Evolutionary conservation across 352 stramenopile species (phyloP).

Genomic region (Phytophthora pinifolia): DNA sequence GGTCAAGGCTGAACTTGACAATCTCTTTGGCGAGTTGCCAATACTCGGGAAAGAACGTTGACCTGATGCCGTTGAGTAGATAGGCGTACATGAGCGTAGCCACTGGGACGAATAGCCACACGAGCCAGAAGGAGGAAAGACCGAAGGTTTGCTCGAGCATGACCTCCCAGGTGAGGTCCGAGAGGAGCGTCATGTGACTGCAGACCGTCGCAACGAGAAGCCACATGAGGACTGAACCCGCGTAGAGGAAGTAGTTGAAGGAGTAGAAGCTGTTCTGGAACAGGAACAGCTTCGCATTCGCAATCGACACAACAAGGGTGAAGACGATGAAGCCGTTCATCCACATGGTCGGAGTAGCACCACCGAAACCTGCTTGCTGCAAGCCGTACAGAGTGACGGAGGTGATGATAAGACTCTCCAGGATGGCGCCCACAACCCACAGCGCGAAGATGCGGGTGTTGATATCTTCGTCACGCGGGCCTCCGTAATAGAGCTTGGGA

Average conservation of each 20-base stretch:
- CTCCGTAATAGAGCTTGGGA: conserved; percentile 66
- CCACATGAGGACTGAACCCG: conserved; percentile 65
- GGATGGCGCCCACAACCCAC: conserved; percentile 69
- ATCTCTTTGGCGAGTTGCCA: conserved; percentile 80
- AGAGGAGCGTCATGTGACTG: conserved; percentile 48
- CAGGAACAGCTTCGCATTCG: conserved; percentile 79
- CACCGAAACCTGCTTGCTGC: conserved; percentile 37
- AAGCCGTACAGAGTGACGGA: conserved; percentile 51
- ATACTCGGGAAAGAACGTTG: conserved; percentile 71
- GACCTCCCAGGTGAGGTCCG: conserved; percentile 70
- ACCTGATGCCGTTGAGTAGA: conserved; percentile 53
- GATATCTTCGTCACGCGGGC: conserved; percentile 64
- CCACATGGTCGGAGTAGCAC: conserved; percentile 64
- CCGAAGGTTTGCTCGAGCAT: conserved; percentile 71
- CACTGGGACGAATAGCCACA: conserved; percentile 57
- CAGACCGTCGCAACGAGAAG: conserved; percentile 59
- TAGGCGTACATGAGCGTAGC: conserved; percentile 53
- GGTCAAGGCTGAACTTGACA: conserved; percentile 63
- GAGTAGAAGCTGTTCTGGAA: conserved; percentile 76
- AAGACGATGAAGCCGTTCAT: conserved; percentile 80
- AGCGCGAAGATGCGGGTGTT: conserved; percentile 64
- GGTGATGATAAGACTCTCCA: conserved; percentile 76
- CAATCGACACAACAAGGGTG: conserved; percentile 71
- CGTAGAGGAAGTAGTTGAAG: conserved; percentile 70
- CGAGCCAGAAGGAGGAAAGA: conserved; percentile 56